Evolutionary conservation across 352 stramenopile species (phyloP).

Genomic region (Phytophthora tubulina): DNA sequence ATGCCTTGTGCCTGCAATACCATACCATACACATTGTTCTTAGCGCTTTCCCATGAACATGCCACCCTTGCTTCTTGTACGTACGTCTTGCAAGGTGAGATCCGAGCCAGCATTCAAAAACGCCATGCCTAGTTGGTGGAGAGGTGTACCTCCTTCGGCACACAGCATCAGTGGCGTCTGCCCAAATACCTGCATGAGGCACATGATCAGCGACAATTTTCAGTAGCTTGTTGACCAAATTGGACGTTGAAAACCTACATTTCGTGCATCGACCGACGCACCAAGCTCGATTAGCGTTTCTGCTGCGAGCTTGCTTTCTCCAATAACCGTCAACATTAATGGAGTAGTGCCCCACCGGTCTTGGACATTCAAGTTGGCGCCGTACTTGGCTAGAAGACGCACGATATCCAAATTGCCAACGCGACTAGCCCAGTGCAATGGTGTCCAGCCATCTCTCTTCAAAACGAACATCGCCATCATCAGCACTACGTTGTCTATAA

Average conservation of each 20-base stretch:
- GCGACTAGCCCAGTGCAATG: slow-evolving; percentile 81
- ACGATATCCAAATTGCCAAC: slow-evolving; percentile 82
- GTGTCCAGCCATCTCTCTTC: slow-evolving; percentile 80
- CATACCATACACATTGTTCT: slow-evolving; percentile 1
- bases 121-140: slow-evolving; percentile 80
- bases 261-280: slow-evolving; percentile 70
- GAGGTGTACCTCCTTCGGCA: slow-evolving; percentile 60
- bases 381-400: slow-evolving; percentile 80
- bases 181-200: slow-evolving; percentile 63
- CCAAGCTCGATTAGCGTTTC: slow-evolving; percentile 78
- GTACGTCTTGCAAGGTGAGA: slow-evolving; percentile 71
- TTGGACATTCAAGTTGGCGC: slow-evolving; percentile 76
- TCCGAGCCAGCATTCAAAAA: slow-evolving; percentile 75
- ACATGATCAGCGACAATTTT: background rate
- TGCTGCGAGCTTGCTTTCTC: slow-evolving; percentile 66
- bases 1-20: slow-evolving; percentile 66
- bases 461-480: background rate
- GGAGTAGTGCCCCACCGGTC: slow-evolving; percentile 82
- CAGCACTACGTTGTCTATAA: background rate
- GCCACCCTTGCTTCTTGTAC: background rate
- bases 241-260: slow-evolving; percentile 47
- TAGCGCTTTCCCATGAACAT: background rate
- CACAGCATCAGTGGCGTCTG: slow-evolving; percentile 81
- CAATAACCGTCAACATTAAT: slow-evolving; percentile 82
- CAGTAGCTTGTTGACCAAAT: background rate